Percentiles rank a stretch among this genome's conserved stretches.
phyloP scores from a whole-genome alignment of 352 stramenopile genomes.

The Globisporangium cylindrosporum region DNA sequence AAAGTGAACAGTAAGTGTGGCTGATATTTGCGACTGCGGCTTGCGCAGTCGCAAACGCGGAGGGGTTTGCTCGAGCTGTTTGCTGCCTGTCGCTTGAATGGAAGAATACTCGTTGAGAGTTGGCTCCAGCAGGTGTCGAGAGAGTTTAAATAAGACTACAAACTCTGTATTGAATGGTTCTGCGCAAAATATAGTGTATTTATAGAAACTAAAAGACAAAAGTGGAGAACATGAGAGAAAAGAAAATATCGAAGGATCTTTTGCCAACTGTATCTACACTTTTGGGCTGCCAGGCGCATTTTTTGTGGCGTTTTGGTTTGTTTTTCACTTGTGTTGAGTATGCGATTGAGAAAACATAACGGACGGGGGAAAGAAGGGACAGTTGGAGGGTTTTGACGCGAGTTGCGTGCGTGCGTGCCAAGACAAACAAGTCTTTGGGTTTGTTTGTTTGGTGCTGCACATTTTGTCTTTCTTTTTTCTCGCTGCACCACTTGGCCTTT shows the following conservation, averaged over 20 bases:
- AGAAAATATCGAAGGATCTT: not conserved
- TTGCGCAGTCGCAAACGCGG: not conserved
- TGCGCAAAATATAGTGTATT: too few species aligned
- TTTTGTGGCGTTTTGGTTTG: not conserved
- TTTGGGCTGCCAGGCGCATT: not conserved
- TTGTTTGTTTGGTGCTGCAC: not conserved
- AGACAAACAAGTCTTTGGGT: not conserved
- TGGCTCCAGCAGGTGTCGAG: not conserved
- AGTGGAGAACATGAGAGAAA: not conserved
- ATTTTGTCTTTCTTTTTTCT: slow-evolving; percentile 13
- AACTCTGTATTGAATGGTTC: too few species aligned
- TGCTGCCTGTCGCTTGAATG: not conserved
- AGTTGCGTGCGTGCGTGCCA: slow-evolving; percentile 6
- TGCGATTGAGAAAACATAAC: not conserved
- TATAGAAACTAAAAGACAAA: not conserved
- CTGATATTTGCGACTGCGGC: not conserved
- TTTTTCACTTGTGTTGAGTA: not conserved
- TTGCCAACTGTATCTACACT: not conserved
- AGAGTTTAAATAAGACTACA: too few species aligned
- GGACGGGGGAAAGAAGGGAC: not conserved
- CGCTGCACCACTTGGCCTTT: not conserved
- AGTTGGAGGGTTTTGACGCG: not conserved
- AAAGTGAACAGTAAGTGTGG: not conserved
- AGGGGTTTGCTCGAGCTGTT: not conserved
- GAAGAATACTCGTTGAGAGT: not conserved